A percentile compares a stretch with the other conserved stretches of the same genome.
These are phyloP conservation scores for Aspergillus asperescens DNA, from an alignment of 495 filamentous ascomycete species.

Conservation along the genomic window DNA sequence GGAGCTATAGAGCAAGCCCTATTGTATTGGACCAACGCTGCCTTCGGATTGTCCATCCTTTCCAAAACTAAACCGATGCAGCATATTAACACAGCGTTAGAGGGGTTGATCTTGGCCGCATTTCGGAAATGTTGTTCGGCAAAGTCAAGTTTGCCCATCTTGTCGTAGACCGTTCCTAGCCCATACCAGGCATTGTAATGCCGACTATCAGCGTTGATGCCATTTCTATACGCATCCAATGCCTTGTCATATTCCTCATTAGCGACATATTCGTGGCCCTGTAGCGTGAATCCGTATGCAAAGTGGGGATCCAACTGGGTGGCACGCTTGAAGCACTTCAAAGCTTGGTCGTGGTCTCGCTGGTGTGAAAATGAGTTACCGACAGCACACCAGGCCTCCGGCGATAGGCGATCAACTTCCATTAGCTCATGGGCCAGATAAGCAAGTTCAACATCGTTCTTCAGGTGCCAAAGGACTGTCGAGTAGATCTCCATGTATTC, in stretches of 20 bases:
- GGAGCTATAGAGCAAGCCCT: constrained; percentile 79
- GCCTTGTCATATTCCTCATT: constrained; percentile 98
- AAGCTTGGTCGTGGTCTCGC: constrained; percentile 87
- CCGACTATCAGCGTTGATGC: constrained; percentile 75
- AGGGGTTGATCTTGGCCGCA: constrained; percentile 81
- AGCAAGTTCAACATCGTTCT: constrained; percentile 84
- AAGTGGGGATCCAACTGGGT: constrained; percentile 85
- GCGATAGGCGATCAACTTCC: constrained; percentile 78
- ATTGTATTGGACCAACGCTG: constrained; percentile 73
- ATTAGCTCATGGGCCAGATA: constrained; percentile 86
- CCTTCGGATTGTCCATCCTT: constrained; percentile 71
- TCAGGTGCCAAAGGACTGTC: constrained; percentile 93
- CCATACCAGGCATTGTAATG: constrained; percentile 99
- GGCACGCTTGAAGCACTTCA: constrained; percentile 92
- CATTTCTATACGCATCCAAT: constrained; percentile 72
- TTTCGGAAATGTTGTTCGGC: constrained; percentile 87
- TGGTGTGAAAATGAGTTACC: constrained; percentile 96
- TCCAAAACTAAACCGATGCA: constrained; percentile 87
- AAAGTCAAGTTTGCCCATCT: constrained; percentile 85
- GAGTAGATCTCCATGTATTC: constrained; percentile 98
- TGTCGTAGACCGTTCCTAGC: constrained; percentile 86
- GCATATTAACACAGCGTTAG: constrained; percentile 82
- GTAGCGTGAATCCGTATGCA: constrained; percentile 91
- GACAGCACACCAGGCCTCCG: constrained; percentile 91
- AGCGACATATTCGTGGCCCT: constrained; percentile 92